These are phyloP conservation scores for Rhynchosporium agropyri DNA, from an alignment of 2,329 filamentous ascomycete genomes.

Conservation along the genomic window DNA sequence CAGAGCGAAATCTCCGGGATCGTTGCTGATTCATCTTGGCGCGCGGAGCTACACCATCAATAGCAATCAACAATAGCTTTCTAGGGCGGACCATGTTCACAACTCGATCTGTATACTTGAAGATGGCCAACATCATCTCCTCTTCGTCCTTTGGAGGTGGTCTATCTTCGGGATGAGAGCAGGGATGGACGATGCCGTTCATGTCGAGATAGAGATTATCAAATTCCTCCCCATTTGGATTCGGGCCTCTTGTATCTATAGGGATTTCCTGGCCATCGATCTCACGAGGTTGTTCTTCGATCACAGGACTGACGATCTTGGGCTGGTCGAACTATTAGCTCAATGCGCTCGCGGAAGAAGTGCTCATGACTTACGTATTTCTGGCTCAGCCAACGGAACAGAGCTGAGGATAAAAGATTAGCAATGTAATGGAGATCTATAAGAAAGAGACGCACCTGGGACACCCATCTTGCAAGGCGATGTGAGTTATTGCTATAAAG, in stretches of 20 bases:
- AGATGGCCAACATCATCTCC: conserved; percentile 99
- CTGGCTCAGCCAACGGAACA: conserved; percentile 90
- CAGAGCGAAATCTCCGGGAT: conserved; percentile 90
- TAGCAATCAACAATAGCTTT: conserved; percentile 95
- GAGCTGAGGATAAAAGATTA: conserved; percentile 29
- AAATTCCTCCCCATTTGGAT: conserved; percentile 96
- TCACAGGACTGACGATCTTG: conserved; percentile 80
- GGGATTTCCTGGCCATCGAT: conserved; percentile 85
- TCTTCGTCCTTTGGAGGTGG: conserved; percentile 91
- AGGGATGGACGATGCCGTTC: conserved; percentile 99
- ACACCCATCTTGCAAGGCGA: conserved; percentile 38
- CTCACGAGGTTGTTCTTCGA: conserved; percentile 80
- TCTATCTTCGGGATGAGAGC: conserved; percentile 93
- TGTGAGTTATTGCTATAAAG: neutral
- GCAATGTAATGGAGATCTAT: conserved; percentile 2
- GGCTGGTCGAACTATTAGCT: conserved; percentile 94
- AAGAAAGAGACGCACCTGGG: conserved; percentile 32
- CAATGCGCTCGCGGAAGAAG: conserved; percentile 4
- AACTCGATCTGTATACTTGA: conserved; percentile 97
- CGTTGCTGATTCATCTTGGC: conserved; percentile 99
- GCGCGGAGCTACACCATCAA: conserved; percentile 95
- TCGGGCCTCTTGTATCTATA: conserved; percentile 79
- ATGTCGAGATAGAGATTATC: conserved; percentile 98
- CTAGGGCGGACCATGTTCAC: conserved; percentile 98
- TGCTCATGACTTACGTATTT: conserved; percentile 73